Evolutionary conservation across 2,329 filamentous ascomycete species (phyloP).

Genomic region (Penicillium sp.): DNA sequence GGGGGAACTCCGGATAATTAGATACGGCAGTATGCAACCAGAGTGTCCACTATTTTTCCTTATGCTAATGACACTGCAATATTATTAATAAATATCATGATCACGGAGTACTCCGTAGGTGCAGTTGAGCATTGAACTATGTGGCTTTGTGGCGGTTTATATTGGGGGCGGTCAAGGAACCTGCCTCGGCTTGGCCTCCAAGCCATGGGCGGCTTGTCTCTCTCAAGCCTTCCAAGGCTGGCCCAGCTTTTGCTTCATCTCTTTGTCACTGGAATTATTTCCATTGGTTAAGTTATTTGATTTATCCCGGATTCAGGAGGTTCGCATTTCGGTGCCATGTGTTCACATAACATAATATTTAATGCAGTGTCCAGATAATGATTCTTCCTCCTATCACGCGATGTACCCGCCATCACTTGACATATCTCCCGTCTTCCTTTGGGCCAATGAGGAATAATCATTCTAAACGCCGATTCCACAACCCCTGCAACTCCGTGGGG

Average conservation of each 20-base stretch:
- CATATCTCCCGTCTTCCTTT: neutral
- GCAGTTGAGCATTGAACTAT: neutral
- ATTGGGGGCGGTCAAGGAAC: neutral
- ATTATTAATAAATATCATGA: neutral
- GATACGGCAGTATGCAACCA: neutral
- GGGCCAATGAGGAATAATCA: neutral
- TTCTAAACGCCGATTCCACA: neutral
- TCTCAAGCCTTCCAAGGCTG: too few relatives aligned
- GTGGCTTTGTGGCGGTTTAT: neutral
- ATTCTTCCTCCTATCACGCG: neutral
- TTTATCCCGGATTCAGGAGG: neutral
- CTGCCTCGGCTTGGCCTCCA: too few relatives aligned
- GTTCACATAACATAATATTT: neutral
- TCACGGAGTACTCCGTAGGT: neutral
- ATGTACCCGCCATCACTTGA: neutral
- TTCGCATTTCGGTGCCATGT: neutral
- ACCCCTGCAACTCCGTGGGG: slow-evolving; percentile 1
- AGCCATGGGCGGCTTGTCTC: too few relatives aligned
- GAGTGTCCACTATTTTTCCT: neutral
- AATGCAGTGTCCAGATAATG: neutral
- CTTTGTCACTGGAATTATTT: neutral
- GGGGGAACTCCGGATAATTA: neutral
- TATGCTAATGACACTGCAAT: neutral
- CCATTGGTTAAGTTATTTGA: neutral
- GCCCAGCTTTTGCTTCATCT: neutral